Percentiles rank a stretch among this genome's conserved stretches.
phyloP scores from a whole-genome alignment of 192 early-diverging fungal genomes.

The Powellomyces hirtus region DNA sequence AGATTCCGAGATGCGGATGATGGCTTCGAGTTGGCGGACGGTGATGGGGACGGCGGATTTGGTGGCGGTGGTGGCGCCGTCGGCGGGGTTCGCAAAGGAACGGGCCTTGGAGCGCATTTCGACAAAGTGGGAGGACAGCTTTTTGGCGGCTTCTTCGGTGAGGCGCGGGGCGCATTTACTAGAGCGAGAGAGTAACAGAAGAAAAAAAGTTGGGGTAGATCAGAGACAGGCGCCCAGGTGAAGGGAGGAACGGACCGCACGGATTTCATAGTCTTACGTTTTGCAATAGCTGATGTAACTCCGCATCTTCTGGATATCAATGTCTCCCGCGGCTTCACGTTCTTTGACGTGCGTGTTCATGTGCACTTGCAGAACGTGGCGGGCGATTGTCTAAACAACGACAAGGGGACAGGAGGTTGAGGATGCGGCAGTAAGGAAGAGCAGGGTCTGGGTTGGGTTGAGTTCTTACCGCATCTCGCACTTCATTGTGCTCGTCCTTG shows the following conservation, averaged over 20 bases:
- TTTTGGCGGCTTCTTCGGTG: slow-evolving; percentile 82
- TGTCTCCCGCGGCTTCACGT: slow-evolving; percentile 46
- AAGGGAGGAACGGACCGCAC: no score
- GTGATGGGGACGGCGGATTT: slow-evolving; percentile 90
- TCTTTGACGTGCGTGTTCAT: slow-evolving; percentile 65
- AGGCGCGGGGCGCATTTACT: slow-evolving; percentile 94
- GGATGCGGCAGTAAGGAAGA: no score
- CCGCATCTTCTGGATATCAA: slow-evolving; percentile 91
- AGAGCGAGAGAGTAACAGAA: background rate
- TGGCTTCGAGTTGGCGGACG: slow-evolving; percentile 90
- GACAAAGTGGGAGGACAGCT: slow-evolving; percentile 92
- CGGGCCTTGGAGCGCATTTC: slow-evolving; percentile 83
- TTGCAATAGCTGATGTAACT: slow-evolving; percentile 96
- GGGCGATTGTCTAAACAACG: slow-evolving; percentile 84
- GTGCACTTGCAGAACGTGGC: slow-evolving; percentile 91
- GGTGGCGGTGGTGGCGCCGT: slow-evolving; percentile 64
- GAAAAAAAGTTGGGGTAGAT: no score
- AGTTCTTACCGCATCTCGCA: slow-evolving; percentile 71
- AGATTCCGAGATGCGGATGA: slow-evolving; percentile 96
- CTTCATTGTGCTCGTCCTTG: slow-evolving; percentile 94
- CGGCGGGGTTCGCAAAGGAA: no score
- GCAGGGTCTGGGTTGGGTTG: background rate
- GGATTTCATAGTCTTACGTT: slow-evolving; percentile 46
- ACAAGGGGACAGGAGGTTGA: no score
- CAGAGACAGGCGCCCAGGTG: no score